Conservation (phyloP, 208 protist genomes). For the Strigomonas culicis region DNA sequence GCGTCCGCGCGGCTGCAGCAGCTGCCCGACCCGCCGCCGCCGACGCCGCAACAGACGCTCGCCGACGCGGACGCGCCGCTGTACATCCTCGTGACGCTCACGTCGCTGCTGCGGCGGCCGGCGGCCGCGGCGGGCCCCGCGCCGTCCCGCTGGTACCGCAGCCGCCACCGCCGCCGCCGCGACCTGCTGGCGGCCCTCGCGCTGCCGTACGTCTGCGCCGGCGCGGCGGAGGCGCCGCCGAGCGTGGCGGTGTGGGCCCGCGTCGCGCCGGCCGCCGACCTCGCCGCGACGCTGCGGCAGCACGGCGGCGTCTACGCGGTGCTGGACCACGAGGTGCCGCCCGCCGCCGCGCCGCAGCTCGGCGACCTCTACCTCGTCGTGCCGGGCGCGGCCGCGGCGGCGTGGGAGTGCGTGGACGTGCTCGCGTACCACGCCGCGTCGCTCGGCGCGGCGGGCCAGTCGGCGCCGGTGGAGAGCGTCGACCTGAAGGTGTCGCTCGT, state of each 20-base stretch:
- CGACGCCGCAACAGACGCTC: background rate
- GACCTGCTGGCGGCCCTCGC: background rate
- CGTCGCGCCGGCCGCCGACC: no score
- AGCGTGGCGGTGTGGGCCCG: background rate
- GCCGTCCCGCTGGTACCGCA: conserved; percentile 13
- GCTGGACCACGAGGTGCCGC: background rate
- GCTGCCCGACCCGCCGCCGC: background rate
- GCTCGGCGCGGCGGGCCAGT: conserved; percentile 11
- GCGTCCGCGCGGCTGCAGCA: background rate
- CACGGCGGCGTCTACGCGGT: no score
- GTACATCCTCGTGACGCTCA: no score
- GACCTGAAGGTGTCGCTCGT: no score
- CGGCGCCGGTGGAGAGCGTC: no score
- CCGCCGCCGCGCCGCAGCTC: background rate
- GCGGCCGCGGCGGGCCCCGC: background rate
- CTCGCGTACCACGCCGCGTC: background rate
- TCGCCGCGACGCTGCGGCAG: no score
- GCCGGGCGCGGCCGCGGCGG: background rate
- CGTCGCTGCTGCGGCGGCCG: conserved; percentile 9
- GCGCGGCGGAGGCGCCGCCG: background rate
- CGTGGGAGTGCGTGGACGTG: background rate
- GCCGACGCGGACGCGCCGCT: conserved; percentile 3
- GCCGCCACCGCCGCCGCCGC: background rate
- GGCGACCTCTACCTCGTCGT: background rate
- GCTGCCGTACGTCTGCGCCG: background rate